Conservation (phyloP, 306 rosid species). For the Castanospermum australe region DNA sequence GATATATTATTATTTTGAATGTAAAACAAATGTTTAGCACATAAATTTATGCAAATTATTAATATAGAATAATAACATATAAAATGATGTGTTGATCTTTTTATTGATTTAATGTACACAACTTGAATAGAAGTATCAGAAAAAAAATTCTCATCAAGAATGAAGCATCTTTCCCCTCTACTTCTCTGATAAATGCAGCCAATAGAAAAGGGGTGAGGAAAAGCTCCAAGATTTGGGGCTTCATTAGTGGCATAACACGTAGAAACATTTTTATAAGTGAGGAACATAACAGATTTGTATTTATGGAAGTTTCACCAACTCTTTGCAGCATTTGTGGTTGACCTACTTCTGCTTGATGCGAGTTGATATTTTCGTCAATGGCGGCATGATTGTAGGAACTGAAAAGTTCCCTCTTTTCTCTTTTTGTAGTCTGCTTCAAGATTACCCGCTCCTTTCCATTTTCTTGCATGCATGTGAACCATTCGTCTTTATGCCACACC, state of each 20-base stretch:
- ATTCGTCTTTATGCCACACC: neutral
- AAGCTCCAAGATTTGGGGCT: conserved; percentile 9
- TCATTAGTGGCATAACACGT: conserved; percentile 9
- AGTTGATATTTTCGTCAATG: neutral
- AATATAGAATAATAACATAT: too few species aligned
- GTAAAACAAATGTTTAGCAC: too few species aligned
- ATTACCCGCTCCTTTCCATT: neutral
- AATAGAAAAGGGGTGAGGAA: neutral
- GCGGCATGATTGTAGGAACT: conserved; percentile 12
- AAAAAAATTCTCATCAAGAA: too few species aligned
- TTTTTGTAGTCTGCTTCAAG: neutral
- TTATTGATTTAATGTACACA: too few species aligned
- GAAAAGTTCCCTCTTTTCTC: neutral
- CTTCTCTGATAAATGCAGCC: too few species aligned
- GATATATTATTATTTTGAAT: too few species aligned
- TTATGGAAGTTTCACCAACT: conserved; percentile 16
- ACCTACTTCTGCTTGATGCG: too few species aligned
- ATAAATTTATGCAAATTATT: too few species aligned
- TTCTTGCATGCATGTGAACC: neutral
- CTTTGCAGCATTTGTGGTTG: conserved; percentile 21
- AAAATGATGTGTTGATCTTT: too few species aligned
- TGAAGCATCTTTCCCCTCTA: too few species aligned
- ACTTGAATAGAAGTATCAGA: too few species aligned
- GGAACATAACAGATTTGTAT: neutral
- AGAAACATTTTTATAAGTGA: neutral